Base-by-base conservation (phyloP, 1,139 yeast species). In the Suhomyces anneliseae region DNA sequence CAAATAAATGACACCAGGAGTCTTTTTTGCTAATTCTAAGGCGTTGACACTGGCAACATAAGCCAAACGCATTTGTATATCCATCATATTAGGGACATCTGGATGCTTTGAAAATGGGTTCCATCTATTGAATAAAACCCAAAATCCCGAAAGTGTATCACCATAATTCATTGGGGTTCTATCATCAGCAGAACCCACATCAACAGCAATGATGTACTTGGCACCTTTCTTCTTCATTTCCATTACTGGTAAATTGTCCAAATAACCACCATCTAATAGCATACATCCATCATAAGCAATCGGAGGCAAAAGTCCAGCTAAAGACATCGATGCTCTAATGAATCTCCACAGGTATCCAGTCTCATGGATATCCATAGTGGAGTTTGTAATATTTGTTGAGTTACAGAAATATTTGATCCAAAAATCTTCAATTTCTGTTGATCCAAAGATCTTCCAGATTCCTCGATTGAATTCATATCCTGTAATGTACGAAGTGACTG, bases 381-480 rank as follows among this genome's bases (percentile, higher is more conserved):
- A 92, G 55, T 90, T 90, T 4, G 99, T 93, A 48, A 93, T 89
- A 61, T 93, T 93, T n/a, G 99, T 93, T 1, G 98, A 89, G 61
- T 93, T 93, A 60, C 95, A 84, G 61, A 81, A 93, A 61, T 82
- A 93, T 51, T 80, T 83, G 49, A 93, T 78, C 99, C 99, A 93
- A 64, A 93, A 92, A 63, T 93, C 99, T 61, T 93, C 99, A 54
- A 93, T 89, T 58, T 96, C 86, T 24, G 85, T 78, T 54, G 90
- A 95, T 0, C 98, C 98, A 69, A 93, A 87, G 0, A 90, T 81
- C 64, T 93, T 93, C 97, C 98, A 93, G 15, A 93, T 83, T 41
- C 99, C 98, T 56, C 98, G 77, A 64, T 93, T 93, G 66, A 93
- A 93, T 64, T 90, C 98, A 66, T 93, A 96, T 1, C 99, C 99